Conservation (phyloP, 2,329 filamentous ascomycete species). For the Venturia carpophila region DNA sequence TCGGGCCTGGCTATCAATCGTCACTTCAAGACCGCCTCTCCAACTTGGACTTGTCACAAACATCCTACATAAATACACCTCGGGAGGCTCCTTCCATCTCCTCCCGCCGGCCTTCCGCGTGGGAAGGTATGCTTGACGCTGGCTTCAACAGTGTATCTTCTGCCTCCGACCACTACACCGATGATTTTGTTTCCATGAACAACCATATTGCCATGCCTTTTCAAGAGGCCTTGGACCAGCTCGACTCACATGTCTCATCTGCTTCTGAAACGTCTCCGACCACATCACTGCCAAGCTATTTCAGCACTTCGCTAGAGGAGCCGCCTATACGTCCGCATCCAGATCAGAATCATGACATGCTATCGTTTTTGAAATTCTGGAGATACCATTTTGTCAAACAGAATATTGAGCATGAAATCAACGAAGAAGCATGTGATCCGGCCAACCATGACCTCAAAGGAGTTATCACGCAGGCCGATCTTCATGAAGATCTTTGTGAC, state of each 20-base stretch:
- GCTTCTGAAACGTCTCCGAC: background rate
- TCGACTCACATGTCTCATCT: background rate
- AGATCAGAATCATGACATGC: conserved; percentile 15
- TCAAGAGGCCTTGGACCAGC: background rate
- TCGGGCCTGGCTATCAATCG: conserved; percentile 4
- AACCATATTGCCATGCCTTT: background rate
- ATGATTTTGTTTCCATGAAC: background rate
- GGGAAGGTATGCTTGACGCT: conserved; percentile 8
- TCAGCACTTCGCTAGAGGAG: background rate
- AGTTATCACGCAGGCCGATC: background rate
- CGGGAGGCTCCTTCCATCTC: background rate
- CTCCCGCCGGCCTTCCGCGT: conserved; percentile 1
- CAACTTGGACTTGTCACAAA: conserved; percentile 11
- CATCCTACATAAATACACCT: background rate
- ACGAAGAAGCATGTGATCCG: background rate
- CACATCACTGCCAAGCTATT: background rate
- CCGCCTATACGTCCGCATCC: conserved; percentile 14
- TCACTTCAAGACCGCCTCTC: conserved; percentile 1
- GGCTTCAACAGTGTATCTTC: background rate
- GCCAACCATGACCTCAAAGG: background rate
- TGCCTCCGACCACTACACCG: background rate
- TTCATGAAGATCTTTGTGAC: conserved; percentile 26
- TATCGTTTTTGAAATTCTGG: conserved; percentile 7
- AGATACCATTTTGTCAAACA: background rate
- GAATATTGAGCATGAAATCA: conserved; percentile 8